Evolutionary conservation across 768 basidiomycete genomes (phyloP), one percentile per base, ranked within the genome.

Genomic region (Psilocybe cubensis): DNA sequence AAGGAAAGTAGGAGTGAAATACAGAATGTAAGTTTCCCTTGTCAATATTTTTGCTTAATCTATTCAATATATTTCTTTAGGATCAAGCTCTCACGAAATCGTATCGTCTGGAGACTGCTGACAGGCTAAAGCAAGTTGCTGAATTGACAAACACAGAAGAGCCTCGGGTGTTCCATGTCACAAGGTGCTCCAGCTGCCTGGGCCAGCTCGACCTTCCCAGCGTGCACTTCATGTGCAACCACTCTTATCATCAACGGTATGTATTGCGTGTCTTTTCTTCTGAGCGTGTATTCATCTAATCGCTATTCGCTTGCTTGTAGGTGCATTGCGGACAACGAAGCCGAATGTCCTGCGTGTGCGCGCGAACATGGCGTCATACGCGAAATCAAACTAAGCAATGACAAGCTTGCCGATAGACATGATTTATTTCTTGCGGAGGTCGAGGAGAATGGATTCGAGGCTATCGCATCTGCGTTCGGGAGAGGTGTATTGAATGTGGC

Each of bases 191-290:
- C 20, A 83, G 88, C 3, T 98, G 97, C 70, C 83, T 87, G 14
- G 92, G 89, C 1, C 92, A 91, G 64, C 84, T 98, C 58, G 96
- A 98, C 69, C 83, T 98, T 9, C 96, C 97, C 0, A 90, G 86
- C 61, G 81, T 98, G 5, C 96, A 98, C 72, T 98, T 98, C 68
- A 97, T 98, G 96, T 99, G 96, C 73, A 88, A 89, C 66, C 97
- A 98, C 69, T 94, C 92, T 59, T 98, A 93, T 76, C 97, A 99
- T 70, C 94, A 96, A 69, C 81, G 95, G 93, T 92, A 74, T 68
- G 72, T 43, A 21, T 33, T 20, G 29, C 31, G 20, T 28, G 45
- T 20, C 29, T 31, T 27, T 49, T 20, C 40, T 29, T 44, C n/a
- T n/a, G n/a, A n/a, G n/a, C n/a, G n/a, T 2, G 11, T 18, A 5